phyloP scores from a whole-genome alignment of 495 filamentous ascomycete species.

The Corynascus novoguineensis region DNA sequence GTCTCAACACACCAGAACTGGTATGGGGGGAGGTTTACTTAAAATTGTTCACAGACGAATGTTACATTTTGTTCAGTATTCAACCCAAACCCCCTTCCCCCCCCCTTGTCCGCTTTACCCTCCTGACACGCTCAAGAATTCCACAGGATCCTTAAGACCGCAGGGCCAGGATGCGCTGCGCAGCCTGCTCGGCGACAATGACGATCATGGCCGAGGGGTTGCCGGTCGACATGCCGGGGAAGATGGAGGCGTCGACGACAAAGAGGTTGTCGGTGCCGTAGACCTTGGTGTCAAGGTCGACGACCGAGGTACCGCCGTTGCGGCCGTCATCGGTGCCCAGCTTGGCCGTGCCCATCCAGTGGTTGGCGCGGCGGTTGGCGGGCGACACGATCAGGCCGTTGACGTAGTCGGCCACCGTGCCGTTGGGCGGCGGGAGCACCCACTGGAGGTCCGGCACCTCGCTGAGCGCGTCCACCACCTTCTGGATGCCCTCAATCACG shows the following conservation, averaged over 20 bases:
- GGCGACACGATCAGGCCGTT: slow-evolving; percentile 45
- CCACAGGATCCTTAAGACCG: not conserved
- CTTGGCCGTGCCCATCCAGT: slow-evolving; percentile 62
- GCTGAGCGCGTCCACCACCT: slow-evolving; percentile 50
- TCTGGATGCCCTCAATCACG: slow-evolving; percentile 55
- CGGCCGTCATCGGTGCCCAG: slow-evolving; percentile 64
- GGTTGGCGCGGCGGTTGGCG: slow-evolving; percentile 58
- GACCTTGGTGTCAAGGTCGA: slow-evolving; percentile 64
- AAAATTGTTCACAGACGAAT: no score
- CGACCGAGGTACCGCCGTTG: slow-evolving; percentile 56
- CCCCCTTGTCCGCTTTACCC: not conserved
- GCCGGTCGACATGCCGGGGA: slow-evolving; percentile 56
- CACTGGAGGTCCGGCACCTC: slow-evolving; percentile 51
- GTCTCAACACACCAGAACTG: no score
- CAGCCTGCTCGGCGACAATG: slow-evolving; percentile 52
- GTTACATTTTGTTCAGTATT: not conserved
- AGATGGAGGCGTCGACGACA: slow-evolving; percentile 59
- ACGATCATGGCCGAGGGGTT: slow-evolving; percentile 60
- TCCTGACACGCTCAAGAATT: not conserved
- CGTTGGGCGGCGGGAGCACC: slow-evolving; percentile 48
- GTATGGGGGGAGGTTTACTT: not conserved
- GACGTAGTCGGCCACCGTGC: slow-evolving; percentile 51
- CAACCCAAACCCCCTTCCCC: not conserved
- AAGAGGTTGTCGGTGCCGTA: slow-evolving; percentile 69
- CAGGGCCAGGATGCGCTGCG: slow-evolving; percentile 30